Evolutionary conservation across 495 filamentous ascomycete genomes (phyloP).

Genomic region (Penicillium goetzii): DNA sequence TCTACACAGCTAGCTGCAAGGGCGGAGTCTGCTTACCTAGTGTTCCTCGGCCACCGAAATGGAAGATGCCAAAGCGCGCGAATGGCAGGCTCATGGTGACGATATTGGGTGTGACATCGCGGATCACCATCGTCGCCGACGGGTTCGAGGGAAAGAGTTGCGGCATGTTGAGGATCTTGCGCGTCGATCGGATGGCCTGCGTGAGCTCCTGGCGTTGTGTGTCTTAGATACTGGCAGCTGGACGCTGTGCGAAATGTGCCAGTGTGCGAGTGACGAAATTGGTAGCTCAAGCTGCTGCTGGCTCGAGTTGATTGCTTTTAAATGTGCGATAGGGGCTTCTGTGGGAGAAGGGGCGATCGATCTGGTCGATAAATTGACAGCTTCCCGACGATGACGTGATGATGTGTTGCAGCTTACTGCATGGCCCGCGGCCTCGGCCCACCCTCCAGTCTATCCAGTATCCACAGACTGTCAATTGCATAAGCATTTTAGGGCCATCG

Average conservation of each 20-base stretch:
- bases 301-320: not conserved
- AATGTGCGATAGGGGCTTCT: conserved; percentile 6
- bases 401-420: conserved; percentile 8
- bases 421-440: conserved; percentile 8
- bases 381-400: not conserved
- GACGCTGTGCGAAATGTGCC: not conserved
- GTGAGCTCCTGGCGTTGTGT: conserved; percentile 25
- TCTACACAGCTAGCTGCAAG: conserved; percentile 8
- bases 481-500: conserved; percentile 1
- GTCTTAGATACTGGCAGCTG: conserved; percentile 15
- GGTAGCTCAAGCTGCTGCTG: conserved; percentile 28
- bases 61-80: conserved; percentile 74
- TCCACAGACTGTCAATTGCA: not conserved
- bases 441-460: not conserved
- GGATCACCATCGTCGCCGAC: conserved; percentile 82
- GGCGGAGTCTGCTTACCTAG: conserved; percentile 59
- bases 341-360: not conserved
- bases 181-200: not conserved
- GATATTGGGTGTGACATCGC: conserved; percentile 76
- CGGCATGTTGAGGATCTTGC: conserved; percentile 27
- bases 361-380: not conserved
- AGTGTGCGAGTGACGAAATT: not conserved
- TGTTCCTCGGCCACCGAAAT: conserved; percentile 85
- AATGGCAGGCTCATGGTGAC: conserved; percentile 86
- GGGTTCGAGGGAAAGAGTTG: conserved; percentile 66